Conservation (phyloP, 2,329 filamentous ascomycete genomes). For the Bretziella fagacearum region DNA sequence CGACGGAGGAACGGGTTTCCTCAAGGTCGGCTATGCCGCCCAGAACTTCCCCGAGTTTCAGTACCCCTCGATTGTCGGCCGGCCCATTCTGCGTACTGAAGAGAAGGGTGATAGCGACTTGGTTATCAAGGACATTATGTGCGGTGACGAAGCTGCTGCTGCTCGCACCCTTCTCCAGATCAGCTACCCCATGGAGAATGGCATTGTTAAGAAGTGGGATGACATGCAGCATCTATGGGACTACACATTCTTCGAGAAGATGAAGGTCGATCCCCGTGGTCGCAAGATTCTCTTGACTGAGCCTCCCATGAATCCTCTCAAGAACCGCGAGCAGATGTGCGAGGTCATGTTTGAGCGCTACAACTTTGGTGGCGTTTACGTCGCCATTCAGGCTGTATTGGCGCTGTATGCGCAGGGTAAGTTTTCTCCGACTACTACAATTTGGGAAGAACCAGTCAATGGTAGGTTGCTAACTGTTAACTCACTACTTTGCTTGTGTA, state of each 20-base stretch:
- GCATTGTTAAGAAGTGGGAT: constrained; percentile 98
- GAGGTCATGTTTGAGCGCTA: constrained; percentile 99
- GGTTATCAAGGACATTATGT: constrained; percentile 97
- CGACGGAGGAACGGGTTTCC: constrained; percentile 98
- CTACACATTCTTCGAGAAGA: constrained; percentile 95
- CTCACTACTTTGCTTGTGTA: not conserved
- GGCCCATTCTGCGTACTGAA: constrained; percentile 91
- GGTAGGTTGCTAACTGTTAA: not conserved
- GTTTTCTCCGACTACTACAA: constrained; percentile 17
- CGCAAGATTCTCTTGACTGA: constrained; percentile 97
- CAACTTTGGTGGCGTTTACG: constrained; percentile 89
- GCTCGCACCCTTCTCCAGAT: constrained; percentile 96
- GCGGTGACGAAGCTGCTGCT: constrained; percentile 90
- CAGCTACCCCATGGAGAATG: constrained; percentile 99
- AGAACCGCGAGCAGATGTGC: constrained; percentile 94
- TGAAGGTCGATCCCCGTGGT: constrained; percentile 75
- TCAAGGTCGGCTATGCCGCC: constrained; percentile 97
- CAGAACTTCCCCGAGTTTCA: constrained; percentile 99
- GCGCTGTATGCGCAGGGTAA: constrained; percentile 90
- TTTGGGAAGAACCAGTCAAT: not conserved
- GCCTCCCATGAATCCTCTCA: constrained; percentile 92
- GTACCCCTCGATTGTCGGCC: constrained; percentile 94
- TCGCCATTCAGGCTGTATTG: constrained; percentile 92
- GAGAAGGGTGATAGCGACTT: constrained; percentile 48
- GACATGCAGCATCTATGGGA: constrained; percentile 99